phyloP scores from a whole-genome alignment of 768 basidiomycete species.

The Cubamyces sp. region DNA sequence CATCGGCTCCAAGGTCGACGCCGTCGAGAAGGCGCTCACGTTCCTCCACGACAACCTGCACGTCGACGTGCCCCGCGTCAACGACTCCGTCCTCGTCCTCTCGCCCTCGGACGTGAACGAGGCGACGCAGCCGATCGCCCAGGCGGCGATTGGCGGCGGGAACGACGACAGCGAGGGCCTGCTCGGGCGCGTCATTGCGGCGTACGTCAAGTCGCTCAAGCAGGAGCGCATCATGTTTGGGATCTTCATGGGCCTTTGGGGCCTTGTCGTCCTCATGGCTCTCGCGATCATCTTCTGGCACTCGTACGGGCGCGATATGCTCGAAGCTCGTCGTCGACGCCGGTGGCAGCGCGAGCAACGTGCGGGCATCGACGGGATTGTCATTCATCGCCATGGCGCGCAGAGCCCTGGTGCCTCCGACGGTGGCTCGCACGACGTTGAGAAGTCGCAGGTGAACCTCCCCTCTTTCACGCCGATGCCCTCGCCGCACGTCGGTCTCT shows the following conservation, averaged over 20 bases:
- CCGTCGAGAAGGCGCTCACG: constrained; percentile 84
- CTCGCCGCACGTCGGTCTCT: constrained; percentile 24
- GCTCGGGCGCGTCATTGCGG: constrained; percentile 70
- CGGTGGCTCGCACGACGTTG: constrained; percentile 29
- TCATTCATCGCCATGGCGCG: constrained; percentile 28
- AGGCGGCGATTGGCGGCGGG: constrained; percentile 74
- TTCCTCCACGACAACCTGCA: constrained; percentile 89
- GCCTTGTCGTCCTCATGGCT: constrained; percentile 80
- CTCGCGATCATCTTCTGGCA: constrained; percentile 73
- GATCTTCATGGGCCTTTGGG: constrained; percentile 86
- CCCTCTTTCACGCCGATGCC: constrained; percentile 58
- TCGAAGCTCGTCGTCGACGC: constrained; percentile 51
- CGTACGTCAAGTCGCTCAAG: constrained; percentile 72
- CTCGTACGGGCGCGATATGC: constrained; percentile 54
- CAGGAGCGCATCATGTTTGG: constrained; percentile 85
- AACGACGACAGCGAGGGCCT: constrained; percentile 59
- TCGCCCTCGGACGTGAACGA: constrained; percentile 75
- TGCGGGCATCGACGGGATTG: constrained; percentile 49
- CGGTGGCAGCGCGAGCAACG: constrained; percentile 58
- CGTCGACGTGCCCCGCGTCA: constrained; percentile 78
- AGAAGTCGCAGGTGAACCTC: constrained; percentile 14
- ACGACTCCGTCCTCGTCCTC: constrained; percentile 74
- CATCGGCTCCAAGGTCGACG: constrained; percentile 88
- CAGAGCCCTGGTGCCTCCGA: constrained; percentile 18
- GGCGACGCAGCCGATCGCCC: constrained; percentile 76